These are phyloP conservation scores for Camelina hispida DNA, from an alignment of 345 rosid genomes.

Conservation along the genomic window DNA sequence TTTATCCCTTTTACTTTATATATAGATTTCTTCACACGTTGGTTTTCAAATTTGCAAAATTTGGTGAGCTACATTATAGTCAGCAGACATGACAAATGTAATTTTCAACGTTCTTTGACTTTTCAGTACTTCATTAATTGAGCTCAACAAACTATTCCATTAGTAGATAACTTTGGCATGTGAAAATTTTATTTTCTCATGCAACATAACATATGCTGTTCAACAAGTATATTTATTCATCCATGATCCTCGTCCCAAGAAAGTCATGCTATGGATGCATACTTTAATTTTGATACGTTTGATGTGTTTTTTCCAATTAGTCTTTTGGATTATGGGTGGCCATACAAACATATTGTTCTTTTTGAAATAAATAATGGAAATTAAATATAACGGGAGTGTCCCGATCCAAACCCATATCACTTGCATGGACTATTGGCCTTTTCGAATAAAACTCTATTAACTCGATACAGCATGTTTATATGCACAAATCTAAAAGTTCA, in stretches of 20 bases:
- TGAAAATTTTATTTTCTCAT: constrained; percentile 23
- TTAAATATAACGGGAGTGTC: too few relatives aligned
- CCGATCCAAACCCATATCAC: too few relatives aligned
- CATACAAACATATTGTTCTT: not conserved
- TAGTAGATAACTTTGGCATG: constrained; percentile 21
- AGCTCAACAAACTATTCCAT: constrained; percentile 21
- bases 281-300: not conserved
- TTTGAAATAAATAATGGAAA: not conserved
- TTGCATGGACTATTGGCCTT: too few relatives aligned
- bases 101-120: constrained; percentile 22
- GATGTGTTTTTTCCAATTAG: not conserved
- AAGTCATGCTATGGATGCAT: not conserved
- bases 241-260: constrained; percentile 22
- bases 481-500: too few relatives aligned
- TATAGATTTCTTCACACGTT: constrained; percentile 12
- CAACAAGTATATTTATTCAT: not conserved
- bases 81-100: constrained; percentile 22
- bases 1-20: not conserved
- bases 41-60: not conserved
- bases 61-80: not conserved
- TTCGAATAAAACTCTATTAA: too few relatives aligned
- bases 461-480: too few relatives aligned
- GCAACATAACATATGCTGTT: constrained; percentile 20
- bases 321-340: not conserved
- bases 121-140: not conserved